These are phyloP conservation scores for Durio zibethinus DNA, from an alignment of 345 rosid species.

Conservation along the genomic window DNA sequence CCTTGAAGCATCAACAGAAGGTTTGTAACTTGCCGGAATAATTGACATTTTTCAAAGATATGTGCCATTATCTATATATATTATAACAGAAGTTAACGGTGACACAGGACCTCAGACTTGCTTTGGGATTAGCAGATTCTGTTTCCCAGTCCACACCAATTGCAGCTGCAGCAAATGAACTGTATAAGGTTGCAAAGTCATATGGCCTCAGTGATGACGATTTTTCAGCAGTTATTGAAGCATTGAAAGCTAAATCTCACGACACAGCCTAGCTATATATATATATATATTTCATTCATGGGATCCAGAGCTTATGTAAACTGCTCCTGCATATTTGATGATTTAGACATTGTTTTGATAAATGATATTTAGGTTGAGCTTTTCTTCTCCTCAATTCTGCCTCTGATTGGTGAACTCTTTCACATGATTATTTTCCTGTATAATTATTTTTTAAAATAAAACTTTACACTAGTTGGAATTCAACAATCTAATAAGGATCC, in stretches of 20 bases:
- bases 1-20: conserved; percentile 96
- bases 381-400: not conserved
- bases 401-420: not conserved
- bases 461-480: not conserved
- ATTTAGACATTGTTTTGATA: not conserved
- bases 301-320: not conserved
- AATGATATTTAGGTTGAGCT: not conserved
- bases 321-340: not conserved
- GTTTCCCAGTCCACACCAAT: conserved; percentile 85
- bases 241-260: conserved; percentile 51
- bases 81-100: not conserved
- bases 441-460: not conserved
- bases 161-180: conserved; percentile 88
- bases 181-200: conserved; percentile 80
- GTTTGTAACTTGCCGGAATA: conserved; percentile 33
- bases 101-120: conserved; percentile 89
- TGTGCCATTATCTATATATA: not conserved
- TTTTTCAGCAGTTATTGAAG: conserved; percentile 90
- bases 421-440: not conserved
- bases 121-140: conserved; percentile 83
- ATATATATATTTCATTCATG: not conserved
- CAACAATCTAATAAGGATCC: not conserved
- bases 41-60: not conserved
- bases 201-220: conserved; percentile 79
- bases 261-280: conserved; percentile 5